Base-by-base conservation (phyloP, 1,139 yeast genomes). In the Zygosaccharomyces sapae region DNA sequence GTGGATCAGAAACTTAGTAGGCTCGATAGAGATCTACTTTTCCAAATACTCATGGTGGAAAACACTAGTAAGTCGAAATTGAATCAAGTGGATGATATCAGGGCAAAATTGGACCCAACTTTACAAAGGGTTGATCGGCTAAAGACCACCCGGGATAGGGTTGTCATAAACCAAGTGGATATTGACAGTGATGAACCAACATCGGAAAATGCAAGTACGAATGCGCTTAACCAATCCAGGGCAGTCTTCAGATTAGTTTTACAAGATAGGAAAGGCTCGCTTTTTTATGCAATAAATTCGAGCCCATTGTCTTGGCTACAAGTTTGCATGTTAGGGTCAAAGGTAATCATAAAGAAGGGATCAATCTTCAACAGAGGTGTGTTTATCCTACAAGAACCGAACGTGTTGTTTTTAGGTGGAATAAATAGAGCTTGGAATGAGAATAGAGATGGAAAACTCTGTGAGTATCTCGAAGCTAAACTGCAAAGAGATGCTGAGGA, bases 41-140 rank as follows among this genome's bases (percentile, higher is more conserved):
- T 73, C 51, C 77, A 74, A 57, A 62, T 74, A 2, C 59, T 73
- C 4, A 69, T 69, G 55, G 52, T 72, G 1, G 64, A 68, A 47
- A 70, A 73, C 55, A 53, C 68, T 4, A 57, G 69, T 1, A 55
- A 51, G 20, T 69, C 77, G 0, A 58, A 61, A 12, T 48, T 70
- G 19, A 49, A 63, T 4, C 69, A 66, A 46, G 54, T 72, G 5
- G 77, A 73, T 48, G 58, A 57, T 2, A 53, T 71, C 24, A 52
- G 55, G 13, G 53, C 55, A 2, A 55, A 53, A 27, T 35, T 63
- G 4, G 61, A 66, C 41, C 69, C 70, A 3, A 58, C 54, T 27
- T 52, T 49, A 33, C 63, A 58, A 41, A 58, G 55, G 34, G 66
- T 63, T 2, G 67, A 65, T 41, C 51, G 62, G 22, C 31, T 62